Percentiles rank a stretch among this genome's conserved stretches.
These are phyloP conservation scores for Senecio squalidus DNA, from an alignment of 140 eudicot species.

Conservation along the genomic window DNA sequence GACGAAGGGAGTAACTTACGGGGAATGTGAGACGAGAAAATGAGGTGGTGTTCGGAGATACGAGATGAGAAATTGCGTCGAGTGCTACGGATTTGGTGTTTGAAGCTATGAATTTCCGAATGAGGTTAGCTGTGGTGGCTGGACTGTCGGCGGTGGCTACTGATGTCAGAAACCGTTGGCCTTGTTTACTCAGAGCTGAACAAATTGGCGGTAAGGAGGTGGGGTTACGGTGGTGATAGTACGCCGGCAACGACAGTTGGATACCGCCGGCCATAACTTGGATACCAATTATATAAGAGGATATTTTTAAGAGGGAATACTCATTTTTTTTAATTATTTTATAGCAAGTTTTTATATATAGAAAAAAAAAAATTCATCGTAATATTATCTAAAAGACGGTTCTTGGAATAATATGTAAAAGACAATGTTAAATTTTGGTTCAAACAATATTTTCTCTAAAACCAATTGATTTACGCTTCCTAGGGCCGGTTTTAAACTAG, in stretches of 20 bases:
- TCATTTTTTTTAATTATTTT: no score
- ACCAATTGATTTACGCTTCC: no score
- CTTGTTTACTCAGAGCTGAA: constrained; percentile 56
- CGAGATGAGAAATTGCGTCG: constrained; percentile 56
- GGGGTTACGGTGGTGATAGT: constrained; percentile 15
- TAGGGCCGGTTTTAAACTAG: no score
- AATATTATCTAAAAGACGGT: no score
- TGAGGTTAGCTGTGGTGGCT: constrained; percentile 30
- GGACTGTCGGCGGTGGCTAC: constrained; percentile 47
- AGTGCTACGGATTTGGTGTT: constrained; percentile 65
- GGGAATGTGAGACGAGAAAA: constrained; percentile 65
- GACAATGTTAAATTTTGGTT: no score
- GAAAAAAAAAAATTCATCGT: no score
- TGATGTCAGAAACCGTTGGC: constrained; percentile 59
- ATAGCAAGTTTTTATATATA: no score
- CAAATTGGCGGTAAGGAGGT: constrained; percentile 9
- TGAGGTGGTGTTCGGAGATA: constrained; percentile 44
- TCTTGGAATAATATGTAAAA: no score
- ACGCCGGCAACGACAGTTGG: constrained; percentile 19
- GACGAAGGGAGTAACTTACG: not conserved
- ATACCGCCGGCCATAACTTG: constrained; percentile 23
- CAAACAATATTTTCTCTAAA: no score
- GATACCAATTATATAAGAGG: no score
- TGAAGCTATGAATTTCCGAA: constrained; percentile 62
- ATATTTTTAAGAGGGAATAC: no score